These are phyloP conservation scores for Blastomyces percursus DNA, from an alignment of 2,329 filamentous ascomycete genomes.

Conservation along the genomic window DNA sequence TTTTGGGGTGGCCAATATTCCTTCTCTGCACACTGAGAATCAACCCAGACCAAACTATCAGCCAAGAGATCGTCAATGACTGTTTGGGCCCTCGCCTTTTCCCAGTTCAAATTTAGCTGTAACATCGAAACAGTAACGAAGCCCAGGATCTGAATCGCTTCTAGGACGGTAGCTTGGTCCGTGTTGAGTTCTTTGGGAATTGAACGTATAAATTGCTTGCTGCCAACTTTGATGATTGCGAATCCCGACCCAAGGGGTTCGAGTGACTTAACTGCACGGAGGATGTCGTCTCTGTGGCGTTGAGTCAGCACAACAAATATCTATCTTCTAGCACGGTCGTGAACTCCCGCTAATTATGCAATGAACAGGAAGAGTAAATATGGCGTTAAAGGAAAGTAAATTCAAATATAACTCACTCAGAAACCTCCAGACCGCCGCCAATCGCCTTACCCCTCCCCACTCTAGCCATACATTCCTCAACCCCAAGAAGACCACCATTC, in stretches of 20 bases:
- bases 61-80: slow-evolving; percentile 81
- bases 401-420: slow-evolving; percentile 45
- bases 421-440: slow-evolving; percentile 64
- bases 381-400: not conserved
- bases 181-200: slow-evolving; percentile 91
- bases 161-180: slow-evolving; percentile 84
- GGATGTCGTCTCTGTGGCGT: slow-evolving; percentile 62
- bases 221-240: slow-evolving; percentile 70
- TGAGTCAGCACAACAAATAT: not conserved
- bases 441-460: slow-evolving; percentile 63
- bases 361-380: not conserved
- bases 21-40: slow-evolving; percentile 71
- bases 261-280: slow-evolving; percentile 77
- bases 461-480: slow-evolving; percentile 66
- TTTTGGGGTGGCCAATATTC: slow-evolving; percentile 69
- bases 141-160: slow-evolving; percentile 79
- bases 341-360: not conserved
- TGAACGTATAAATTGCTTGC: slow-evolving; percentile 76
- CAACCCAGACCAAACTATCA: slow-evolving; percentile 88
- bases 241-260: slow-evolving; percentile 82
- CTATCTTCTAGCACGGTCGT: not conserved
- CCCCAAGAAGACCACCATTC: slow-evolving; percentile 83
- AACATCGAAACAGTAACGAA: slow-evolving; percentile 87
- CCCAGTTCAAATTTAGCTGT: slow-evolving; percentile 75
- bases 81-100: slow-evolving; percentile 70